Conservation (phyloP, 2,329 filamentous ascomycete species). For the Aciculosporium take region DNA sequence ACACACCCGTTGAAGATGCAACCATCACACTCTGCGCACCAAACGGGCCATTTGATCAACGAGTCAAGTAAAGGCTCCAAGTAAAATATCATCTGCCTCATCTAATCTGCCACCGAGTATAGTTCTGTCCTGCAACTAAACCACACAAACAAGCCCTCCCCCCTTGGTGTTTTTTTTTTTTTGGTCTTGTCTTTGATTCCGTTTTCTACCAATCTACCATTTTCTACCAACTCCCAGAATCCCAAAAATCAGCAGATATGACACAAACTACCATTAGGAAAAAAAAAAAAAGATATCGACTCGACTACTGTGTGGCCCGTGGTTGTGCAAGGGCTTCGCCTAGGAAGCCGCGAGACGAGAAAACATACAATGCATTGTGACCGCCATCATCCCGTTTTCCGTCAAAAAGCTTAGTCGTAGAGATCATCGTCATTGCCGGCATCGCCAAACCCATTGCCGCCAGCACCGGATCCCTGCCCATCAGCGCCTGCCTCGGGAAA, state of each 20-base stretch:
- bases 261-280: conserved; percentile 11
- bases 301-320: conserved; percentile 5
- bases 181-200: conserved; percentile 6
- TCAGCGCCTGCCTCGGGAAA: conserved; percentile 64
- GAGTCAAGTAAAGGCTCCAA: too few species aligned
- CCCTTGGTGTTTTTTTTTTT: too few species aligned
- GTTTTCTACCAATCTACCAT: conserved; percentile 12
- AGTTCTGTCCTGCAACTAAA: too few species aligned
- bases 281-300: background rate
- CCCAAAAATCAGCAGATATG: conserved; percentile 14
- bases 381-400: conserved; percentile 10
- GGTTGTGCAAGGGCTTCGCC: conserved; percentile 8
- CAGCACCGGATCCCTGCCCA: conserved; percentile 47
- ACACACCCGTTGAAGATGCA: too few species aligned
- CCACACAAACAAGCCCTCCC: background rate
- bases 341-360: conserved; percentile 21
- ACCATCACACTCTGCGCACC: too few species aligned
- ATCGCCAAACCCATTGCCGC: conserved; percentile 58
- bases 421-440: conserved; percentile 91
- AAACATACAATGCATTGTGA: conserved; percentile 36
- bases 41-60: too few species aligned
- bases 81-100: conserved; percentile 1
- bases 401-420: conserved; percentile 63
- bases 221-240: conserved; percentile 23
- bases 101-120: conserved; percentile 6